These are phyloP conservation scores for Phaeophleospora eucalypticola DNA, from an alignment of 2,329 filamentous ascomycete genomes.

Conservation along the genomic window DNA sequence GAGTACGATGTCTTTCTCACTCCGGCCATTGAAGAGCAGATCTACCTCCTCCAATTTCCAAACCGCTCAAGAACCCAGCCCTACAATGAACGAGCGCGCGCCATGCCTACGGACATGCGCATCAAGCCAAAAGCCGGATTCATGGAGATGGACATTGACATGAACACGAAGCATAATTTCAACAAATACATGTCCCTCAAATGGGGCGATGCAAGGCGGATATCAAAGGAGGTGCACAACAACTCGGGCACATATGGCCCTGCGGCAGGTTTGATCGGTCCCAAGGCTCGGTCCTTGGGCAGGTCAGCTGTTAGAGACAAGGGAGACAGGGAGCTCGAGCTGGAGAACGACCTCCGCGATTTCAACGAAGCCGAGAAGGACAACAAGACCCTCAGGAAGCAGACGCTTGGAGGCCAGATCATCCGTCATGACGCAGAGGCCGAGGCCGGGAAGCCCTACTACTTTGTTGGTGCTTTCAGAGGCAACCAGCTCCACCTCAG, in stretches of 20 bases:
- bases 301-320: constrained; percentile 41
- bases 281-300: constrained; percentile 22
- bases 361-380: constrained; percentile 66
- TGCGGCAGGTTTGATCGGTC: constrained; percentile 41
- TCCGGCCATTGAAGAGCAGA: constrained; percentile 52
- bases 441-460: constrained; percentile 66
- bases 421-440: constrained; percentile 58
- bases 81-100: constrained; percentile 54
- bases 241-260: constrained; percentile 43
- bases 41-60: constrained; percentile 82
- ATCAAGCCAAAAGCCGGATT: constrained; percentile 79
- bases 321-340: constrained; percentile 39
- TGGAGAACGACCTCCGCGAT: constrained; percentile 42
- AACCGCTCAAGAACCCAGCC: constrained; percentile 65
- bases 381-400: constrained; percentile 69
- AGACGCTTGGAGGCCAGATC: constrained; percentile 82
- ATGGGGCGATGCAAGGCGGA: constrained; percentile 69
- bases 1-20: constrained; percentile 84
- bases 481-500: constrained; percentile 83
- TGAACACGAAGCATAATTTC: constrained; percentile 70
- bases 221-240: constrained; percentile 36
- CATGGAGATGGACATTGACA: constrained; percentile 85
- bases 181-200: constrained; percentile 76
- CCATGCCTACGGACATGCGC: constrained; percentile 67
- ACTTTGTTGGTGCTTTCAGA: constrained; percentile 90